Percentiles rank a stretch among this genome's conserved stretches.
These are phyloP conservation scores for Oryza rufipogon DNA, from an alignment of 176 grass and related monocot species.

Conservation along the genomic window DNA sequence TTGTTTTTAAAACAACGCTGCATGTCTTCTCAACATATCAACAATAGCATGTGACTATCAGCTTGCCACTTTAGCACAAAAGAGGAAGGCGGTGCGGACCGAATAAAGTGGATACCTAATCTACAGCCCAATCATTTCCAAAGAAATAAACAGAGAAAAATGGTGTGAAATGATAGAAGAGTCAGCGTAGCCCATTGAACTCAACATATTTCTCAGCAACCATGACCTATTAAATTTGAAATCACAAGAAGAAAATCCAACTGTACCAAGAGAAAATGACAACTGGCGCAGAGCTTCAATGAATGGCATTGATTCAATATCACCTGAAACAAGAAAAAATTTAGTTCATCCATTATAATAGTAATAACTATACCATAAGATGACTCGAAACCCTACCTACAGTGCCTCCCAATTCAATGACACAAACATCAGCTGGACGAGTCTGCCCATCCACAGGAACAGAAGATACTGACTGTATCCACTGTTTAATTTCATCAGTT, in stretches of 20 bases:
- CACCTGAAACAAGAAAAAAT: constrained; percentile 67
- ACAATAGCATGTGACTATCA: not conserved
- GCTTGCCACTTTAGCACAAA: constrained; percentile 2
- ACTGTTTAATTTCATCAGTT: constrained; percentile 95
- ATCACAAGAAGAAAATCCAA: not conserved
- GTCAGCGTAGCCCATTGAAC: not conserved
- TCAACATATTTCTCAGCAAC: constrained; percentile 12
- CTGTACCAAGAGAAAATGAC: constrained; percentile 95
- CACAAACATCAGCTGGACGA: constrained; percentile 81
- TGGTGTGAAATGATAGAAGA: not conserved
- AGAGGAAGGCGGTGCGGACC: not conserved
- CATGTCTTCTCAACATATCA: not conserved
- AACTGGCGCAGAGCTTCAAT: constrained; percentile 96
- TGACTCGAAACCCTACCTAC: constrained; percentile 62
- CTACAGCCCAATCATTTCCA: not conserved
- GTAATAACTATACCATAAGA: constrained; percentile 20
- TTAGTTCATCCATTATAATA: constrained; percentile 10
- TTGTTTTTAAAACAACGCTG: not conserved
- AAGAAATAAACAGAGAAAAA: constrained; percentile 31
- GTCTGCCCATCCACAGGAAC: constrained; percentile 87
- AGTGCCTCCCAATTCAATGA: constrained; percentile 97
- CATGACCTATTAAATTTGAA: not conserved
- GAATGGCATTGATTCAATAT: constrained; percentile 99
- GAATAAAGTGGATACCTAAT: constrained; percentile 22
- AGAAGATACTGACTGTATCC: constrained; percentile 88